A percentile compares a stretch with the other conserved stretches of the same genome.
Evolutionary conservation across 371 early-diverging fungal genomes (phyloP).

Genomic region (Syncephalastrum racemosum): DNA sequence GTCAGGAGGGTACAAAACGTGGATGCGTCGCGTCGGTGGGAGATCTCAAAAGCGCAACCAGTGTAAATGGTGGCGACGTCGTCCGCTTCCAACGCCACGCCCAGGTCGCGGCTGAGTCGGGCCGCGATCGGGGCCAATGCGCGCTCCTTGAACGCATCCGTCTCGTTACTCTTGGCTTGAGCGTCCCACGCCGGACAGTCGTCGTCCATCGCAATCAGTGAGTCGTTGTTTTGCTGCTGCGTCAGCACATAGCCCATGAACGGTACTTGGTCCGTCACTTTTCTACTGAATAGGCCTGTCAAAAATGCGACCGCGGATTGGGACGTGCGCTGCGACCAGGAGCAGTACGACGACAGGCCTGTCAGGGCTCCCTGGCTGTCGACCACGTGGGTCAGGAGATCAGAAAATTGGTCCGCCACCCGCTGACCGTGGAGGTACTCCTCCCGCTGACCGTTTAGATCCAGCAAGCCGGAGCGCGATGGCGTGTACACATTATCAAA

Average conservation of each 20-base stretch:
- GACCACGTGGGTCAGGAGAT: conserved; percentile 5
- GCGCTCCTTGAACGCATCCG: conserved; percentile 4
- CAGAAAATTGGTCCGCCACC: conserved; percentile 16
- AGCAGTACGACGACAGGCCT: conserved; percentile 1
- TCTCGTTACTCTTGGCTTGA: conserved; percentile 2
- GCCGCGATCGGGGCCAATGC: conserved; percentile 17
- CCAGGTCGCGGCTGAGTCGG: conserved; percentile 20
- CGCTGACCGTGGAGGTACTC: conserved; percentile 24
- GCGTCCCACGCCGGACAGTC: conserved; percentile 21
- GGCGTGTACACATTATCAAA: conserved; percentile 16
- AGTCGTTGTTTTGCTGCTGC: conserved; percentile 16
- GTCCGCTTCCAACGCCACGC: conserved; percentile 11
- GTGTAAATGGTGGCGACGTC: conserved; percentile 24
- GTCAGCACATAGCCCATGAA: conserved; percentile 19
- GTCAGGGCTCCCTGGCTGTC: conserved; percentile 6
- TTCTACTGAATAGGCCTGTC: conserved; percentile 7
- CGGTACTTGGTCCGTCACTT: conserved; percentile 6
- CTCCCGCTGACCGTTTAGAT: conserved; percentile 24
- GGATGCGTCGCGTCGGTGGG: conserved; percentile 16
- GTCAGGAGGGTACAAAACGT: conserved; percentile 36
- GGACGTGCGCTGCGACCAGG: conserved; percentile 2
- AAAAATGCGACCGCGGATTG: conserved; percentile 6
- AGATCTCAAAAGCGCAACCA: conserved; percentile 35
- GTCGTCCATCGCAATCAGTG: conserved; percentile 20
- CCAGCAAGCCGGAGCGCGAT: conserved; percentile 12